Evolutionary conservation across 345 rosid species (phyloP), one percentile per base, ranked within the genome.

Genomic region (Microthlaspi erraticum): DNA sequence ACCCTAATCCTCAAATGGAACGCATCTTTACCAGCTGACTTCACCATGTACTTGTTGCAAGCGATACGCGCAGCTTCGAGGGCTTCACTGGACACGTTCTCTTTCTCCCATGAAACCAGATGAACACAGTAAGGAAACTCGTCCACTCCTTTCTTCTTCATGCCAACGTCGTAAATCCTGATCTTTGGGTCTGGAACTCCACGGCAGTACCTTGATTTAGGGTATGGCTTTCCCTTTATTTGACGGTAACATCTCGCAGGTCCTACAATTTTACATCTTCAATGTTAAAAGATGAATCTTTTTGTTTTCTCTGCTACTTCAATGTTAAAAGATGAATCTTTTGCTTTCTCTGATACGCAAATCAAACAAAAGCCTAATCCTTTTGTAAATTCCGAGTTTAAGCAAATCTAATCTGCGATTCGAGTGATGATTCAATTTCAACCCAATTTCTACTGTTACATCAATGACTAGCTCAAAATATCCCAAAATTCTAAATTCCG

Each of bases 191-290:
- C 88, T 1, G 88, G 84, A 14, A 82, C 86, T 50, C 86, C 84
- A 46, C 88, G 85, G 53, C 86, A 80, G 43, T 66, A 84, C 7
- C 86, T 74, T 1, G 86, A 84, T 60, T 82, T 82, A 1, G 86
- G 88, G 68, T 84, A 82, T 5, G 88, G 88, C 74, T 85, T 85
- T 38, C 84, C 84, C 71, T 83, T 85, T 10, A 85, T 85, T 56
- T 85, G 88, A 26, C 80, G 65, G 61, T 80, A 81, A 61, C 82
- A 78, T 19, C 80, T 68, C 11, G 80, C 79, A 17, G 77, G 78
- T 55, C 78, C 79, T 78, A 55, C 48, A 33, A 5, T 41, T 26
- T 20, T 26, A 26, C 29, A 26, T 26, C 29, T 26, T 26, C 29
- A 0, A 26, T 26, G 29, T 26, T 26, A 26, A 26, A 26, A 26